Evolutionary conservation across 2,329 filamentous ascomycete species (phyloP).

Genomic region (Paracoccidioides lutzii): DNA sequence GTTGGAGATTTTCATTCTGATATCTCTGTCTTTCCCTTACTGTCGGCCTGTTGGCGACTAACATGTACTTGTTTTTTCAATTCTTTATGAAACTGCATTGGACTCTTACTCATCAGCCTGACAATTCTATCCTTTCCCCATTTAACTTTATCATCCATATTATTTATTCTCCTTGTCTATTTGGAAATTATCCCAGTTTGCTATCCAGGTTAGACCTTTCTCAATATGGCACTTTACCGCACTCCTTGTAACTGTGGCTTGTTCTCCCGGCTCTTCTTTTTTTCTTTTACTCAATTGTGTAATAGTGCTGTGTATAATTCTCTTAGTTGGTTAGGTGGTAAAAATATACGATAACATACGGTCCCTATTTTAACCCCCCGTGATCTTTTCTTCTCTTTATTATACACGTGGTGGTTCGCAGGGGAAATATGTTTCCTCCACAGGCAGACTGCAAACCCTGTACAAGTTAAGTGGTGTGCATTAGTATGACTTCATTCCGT

Average conservation of each 20-base stretch:
- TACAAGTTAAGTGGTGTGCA: too few species aligned
- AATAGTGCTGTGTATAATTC: background rate
- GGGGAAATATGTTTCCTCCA: too few species aligned
- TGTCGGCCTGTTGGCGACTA: background rate
- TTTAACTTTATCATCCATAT: background rate
- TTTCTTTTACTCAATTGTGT: background rate
- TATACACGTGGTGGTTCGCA: too few species aligned
- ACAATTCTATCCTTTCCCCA: background rate
- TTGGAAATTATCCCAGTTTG: background rate
- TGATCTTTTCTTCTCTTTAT: background rate
- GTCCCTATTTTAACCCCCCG: background rate
- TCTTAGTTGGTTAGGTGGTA: background rate
- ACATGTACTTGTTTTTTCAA: background rate
- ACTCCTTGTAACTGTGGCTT: background rate
- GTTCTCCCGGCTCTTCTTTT: too few species aligned
- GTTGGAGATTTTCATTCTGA: constrained; percentile 2
- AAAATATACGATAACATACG: background rate
- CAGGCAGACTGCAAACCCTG: too few species aligned
- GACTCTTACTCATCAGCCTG: background rate
- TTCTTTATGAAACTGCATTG: background rate
- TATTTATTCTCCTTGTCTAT: background rate
- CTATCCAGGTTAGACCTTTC: background rate
- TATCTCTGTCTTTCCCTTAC: background rate
- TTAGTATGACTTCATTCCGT: too few species aligned
- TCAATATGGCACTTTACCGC: background rate